Conservation (phyloP, 2,329 filamentous ascomycete genomes). For the Microcera coccophila region DNA sequence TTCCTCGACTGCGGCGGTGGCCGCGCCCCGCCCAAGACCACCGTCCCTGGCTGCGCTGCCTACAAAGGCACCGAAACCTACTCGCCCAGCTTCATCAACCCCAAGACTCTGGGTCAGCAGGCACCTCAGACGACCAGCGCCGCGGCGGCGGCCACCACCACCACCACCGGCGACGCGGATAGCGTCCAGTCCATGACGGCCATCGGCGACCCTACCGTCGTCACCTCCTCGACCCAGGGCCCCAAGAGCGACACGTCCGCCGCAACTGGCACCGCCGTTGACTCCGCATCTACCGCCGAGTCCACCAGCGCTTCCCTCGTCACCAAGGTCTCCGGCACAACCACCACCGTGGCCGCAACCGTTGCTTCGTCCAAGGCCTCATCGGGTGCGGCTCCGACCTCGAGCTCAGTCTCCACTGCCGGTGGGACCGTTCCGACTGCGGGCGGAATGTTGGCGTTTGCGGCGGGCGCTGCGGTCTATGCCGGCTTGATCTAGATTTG, state of each 20-base stretch:
- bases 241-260: not conserved
- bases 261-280: not conserved
- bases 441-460: conserved; percentile 21
- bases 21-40: conserved; percentile 59
- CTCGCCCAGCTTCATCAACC: conserved; percentile 45
- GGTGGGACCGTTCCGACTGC: conserved; percentile 24
- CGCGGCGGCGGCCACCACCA: conserved; percentile 1
- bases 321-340: conserved; percentile 14
- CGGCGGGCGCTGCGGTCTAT: conserved; percentile 29
- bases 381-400: conserved; percentile 12
- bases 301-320: conserved; percentile 1
- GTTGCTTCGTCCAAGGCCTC: conserved; percentile 9
- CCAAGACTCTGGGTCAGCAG: not conserved
- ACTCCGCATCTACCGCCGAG: not conserved
- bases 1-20: conserved; percentile 65
- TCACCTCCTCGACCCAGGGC: not conserved
- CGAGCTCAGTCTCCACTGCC: conserved; percentile 17
- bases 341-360: conserved; percentile 10
- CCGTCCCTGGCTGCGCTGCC: conserved; percentile 55
- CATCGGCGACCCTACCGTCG: not conserved
- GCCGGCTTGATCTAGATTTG: conserved; percentile 27
- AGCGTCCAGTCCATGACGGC: not conserved
- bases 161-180: not conserved
- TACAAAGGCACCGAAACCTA: conserved; percentile 56
- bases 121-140: not conserved